These are phyloP conservation scores for Naganishia randhawae DNA, from an alignment of 768 basidiomycete genomes.

Conservation along the genomic window DNA sequence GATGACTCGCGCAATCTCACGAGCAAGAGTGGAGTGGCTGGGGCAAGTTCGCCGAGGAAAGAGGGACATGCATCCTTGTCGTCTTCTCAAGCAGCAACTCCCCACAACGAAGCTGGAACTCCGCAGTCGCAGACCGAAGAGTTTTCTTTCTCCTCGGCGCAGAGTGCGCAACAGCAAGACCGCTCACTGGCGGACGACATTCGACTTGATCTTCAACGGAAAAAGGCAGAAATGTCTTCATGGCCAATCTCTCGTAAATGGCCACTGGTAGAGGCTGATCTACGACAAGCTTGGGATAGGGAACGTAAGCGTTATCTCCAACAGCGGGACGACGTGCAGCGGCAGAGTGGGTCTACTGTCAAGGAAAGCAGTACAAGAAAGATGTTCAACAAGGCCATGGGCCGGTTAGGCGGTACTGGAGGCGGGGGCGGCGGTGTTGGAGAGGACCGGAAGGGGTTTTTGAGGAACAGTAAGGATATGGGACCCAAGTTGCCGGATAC, in stretches of 20 bases:
- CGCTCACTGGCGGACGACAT: conserved; percentile 58
- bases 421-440: not conserved
- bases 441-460: conserved; percentile 12
- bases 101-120: conserved; percentile 32
- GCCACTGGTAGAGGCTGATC: conserved; percentile 78
- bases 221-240: conserved; percentile 16
- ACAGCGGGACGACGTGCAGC: not conserved
- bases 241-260: conserved; percentile 59
- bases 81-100: conserved; percentile 9
- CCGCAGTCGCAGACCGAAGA: conserved; percentile 5
- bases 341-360: not conserved
- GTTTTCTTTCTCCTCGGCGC: not conserved
- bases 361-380: conserved; percentile 21
- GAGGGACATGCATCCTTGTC: conserved; percentile 21
- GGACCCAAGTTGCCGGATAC: conserved; percentile 20
- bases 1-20: conserved; percentile 49
- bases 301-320: conserved; percentile 12
- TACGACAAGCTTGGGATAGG: conserved; percentile 72
- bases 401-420: conserved; percentile 8
- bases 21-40: not conserved
- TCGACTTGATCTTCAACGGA: conserved; percentile 5
- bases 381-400: conserved; percentile 15
- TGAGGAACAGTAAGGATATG: conserved; percentile 8
- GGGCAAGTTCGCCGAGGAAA: conserved; percentile 35
- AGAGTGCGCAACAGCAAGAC: conserved; percentile 6